Evolutionary conservation across 768 basidiomycete species (phyloP), one percentile per base, ranked within the genome.

Genomic region (Serendipita sp.): DNA sequence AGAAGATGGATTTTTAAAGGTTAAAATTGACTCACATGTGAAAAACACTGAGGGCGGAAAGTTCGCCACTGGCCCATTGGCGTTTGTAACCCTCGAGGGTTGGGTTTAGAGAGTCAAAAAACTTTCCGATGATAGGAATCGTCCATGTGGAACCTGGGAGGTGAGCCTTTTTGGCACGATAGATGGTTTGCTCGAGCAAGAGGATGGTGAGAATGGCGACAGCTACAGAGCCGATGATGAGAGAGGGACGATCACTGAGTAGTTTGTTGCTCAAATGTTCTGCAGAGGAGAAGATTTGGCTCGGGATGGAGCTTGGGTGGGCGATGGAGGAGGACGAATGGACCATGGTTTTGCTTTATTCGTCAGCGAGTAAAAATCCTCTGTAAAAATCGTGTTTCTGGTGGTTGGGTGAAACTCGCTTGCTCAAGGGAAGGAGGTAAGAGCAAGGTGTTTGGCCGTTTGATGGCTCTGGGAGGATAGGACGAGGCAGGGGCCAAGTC

Each of bases 101-200:
- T 11, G 96, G 96, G 68, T 86, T 83, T 77, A 95, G 77, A 3
- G 91, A 94, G 72, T 97, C 91, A 3, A 87, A 85, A 70, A 97
- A 96, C 75, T 93, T 93, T 65, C 96, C 96, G 65, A 99, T 97
- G 71, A 99, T 71, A n/a, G 96, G 96, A 68, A 96, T 93, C 11
- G 92, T 96, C 93, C 92, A 97, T 72, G 74, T 79, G 52, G 80
- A 83, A 3, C 95, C 95, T 0, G 95, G 93, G 4, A 97, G 81
- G 69, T 88, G 82, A 18, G 80, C 82, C 72, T 98, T 98, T 77
- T 96, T 94, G 72, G 80, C 81, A 41, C 95, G 79, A 74, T 95
- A 99, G 18, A 93, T 82, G 36, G 81, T 78, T 76, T 96, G 93
- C 72, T 99, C 95, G 63, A 95, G 78, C 52, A 83, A 76, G 60